Percentiles rank a stretch among this genome's conserved stretches.
Conservation (phyloP, 495 filamentous ascomycete genomes). For the Penicillium roqueforti region DNA sequence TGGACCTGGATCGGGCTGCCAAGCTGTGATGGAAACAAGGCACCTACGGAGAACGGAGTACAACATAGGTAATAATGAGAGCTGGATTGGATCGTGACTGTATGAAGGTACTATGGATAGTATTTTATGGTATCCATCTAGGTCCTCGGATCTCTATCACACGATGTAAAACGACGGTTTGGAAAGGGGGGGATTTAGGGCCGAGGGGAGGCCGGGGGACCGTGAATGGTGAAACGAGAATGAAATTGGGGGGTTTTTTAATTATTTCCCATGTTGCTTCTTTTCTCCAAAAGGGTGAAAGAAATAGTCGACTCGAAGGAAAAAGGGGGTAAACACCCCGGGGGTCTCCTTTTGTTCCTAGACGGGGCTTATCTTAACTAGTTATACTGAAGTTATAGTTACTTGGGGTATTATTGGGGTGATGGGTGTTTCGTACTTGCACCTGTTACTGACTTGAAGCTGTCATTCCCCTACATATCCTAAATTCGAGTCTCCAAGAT, state of each 20-base stretch:
- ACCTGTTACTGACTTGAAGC: neutral
- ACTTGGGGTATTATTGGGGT: too few species aligned
- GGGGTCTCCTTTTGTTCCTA: neutral
- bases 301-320: neutral
- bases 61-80: neutral
- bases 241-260: neutral
- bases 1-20: neutral
- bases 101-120: neutral
- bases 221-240: neutral
- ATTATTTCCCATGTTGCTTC: neutral
- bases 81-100: neutral
- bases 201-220: neutral
- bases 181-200: neutral
- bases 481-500: neutral
- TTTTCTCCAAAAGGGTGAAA: neutral
- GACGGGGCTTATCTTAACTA: neutral
- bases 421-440: too few species aligned
- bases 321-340: neutral
- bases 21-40: neutral
- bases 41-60: neutral
- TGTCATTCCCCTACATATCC: neutral
- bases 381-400: too few species aligned
- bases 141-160: neutral
- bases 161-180: neutral
- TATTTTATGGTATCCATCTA: neutral